Base-by-base conservation (phyloP, 352 stramenopile genomes). In the Phytopythium kandeliae region DNA sequence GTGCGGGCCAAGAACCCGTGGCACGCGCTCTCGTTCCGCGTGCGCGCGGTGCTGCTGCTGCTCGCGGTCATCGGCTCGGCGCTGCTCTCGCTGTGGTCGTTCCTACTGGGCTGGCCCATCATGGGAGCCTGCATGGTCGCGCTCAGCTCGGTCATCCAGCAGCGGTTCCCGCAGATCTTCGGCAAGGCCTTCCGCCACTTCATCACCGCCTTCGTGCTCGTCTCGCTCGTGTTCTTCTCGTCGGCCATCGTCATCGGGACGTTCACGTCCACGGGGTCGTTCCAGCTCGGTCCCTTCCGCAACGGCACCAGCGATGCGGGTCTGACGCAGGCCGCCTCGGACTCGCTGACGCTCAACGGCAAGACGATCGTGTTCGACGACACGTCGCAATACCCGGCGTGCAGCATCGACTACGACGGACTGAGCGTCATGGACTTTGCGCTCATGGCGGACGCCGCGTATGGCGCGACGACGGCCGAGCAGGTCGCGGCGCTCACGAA, bases 191-290 rank as follows among this genome's bases (percentile, higher is more conserved):
- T 92, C 57, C 69, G 72, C 17, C 68, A 88, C 50, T 92, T 92
- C 37, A 79, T 92, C 69, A 74, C 64, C 4, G 50, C 64, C 34
- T 92, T 92, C 48, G 76, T 89, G 38, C 24, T 87, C 19, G 63
- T 92, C 44, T 92, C 80, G 54, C 64, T 92, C 40, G 61, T 92
- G 30, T 92, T 92, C 61, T 92, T 92, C 62, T 88, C 78, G 25
- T 87, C 78, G 16, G 81, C 78, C 30, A 76, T 84, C 44, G 63
- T 89, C 35, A 86, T 92, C 48, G 80, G 80, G 12, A 88, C 78
- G 5, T 88, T 92, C 35, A 55, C 68, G 28, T 76, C 79, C 15
- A 77, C 61, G 40, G 80, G 75, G 10, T 69, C 63, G 1, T 89
- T 92, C 50, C 62, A 74, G 54, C 60, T 92, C 4, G 72, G 66